Conservation (phyloP, 208 protist genomes). For the Leishmania braziliensis region DNA sequence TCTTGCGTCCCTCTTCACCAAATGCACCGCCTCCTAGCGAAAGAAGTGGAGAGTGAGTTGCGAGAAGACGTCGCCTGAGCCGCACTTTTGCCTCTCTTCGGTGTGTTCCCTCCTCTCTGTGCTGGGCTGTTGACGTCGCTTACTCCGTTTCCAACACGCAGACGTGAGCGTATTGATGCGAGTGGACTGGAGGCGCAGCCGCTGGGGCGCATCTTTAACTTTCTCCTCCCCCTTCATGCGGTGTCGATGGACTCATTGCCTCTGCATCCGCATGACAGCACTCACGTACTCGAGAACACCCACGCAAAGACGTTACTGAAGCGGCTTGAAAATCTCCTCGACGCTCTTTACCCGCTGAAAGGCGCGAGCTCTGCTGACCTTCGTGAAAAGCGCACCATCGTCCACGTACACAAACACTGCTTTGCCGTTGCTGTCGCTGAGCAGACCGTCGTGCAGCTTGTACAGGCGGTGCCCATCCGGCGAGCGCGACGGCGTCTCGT, state of each 20-base stretch:
- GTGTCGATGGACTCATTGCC: background rate
- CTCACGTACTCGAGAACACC: background rate
- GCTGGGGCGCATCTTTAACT: background rate
- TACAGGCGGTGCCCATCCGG: constrained; percentile 67
- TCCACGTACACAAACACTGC: constrained; percentile 77
- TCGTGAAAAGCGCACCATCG: constrained; percentile 67
- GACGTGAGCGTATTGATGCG: too few relatives aligned
- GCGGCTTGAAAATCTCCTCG: constrained; percentile 67
- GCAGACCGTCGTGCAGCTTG: constrained; percentile 52
- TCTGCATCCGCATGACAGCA: background rate
- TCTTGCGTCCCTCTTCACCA: too few relatives aligned
- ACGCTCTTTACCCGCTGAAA: constrained; percentile 69
- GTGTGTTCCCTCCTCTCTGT: too few relatives aligned
- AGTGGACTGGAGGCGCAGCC: background rate
- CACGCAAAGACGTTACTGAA: constrained; percentile 7
- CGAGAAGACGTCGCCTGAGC: background rate
- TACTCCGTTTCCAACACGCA: too few relatives aligned
- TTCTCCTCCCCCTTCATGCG: background rate
- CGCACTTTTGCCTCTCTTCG: too few relatives aligned
- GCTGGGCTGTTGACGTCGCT: too few relatives aligned
- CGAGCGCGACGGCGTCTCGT: constrained; percentile 63
- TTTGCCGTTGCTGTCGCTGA: background rate
- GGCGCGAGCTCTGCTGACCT: constrained; percentile 33
- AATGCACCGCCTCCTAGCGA: too few relatives aligned
- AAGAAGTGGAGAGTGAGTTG: background rate